Evolutionary conservation across 345 rosid species (phyloP), one percentile per base, ranked within the genome.

Genomic region (Corchorus capsularis): DNA sequence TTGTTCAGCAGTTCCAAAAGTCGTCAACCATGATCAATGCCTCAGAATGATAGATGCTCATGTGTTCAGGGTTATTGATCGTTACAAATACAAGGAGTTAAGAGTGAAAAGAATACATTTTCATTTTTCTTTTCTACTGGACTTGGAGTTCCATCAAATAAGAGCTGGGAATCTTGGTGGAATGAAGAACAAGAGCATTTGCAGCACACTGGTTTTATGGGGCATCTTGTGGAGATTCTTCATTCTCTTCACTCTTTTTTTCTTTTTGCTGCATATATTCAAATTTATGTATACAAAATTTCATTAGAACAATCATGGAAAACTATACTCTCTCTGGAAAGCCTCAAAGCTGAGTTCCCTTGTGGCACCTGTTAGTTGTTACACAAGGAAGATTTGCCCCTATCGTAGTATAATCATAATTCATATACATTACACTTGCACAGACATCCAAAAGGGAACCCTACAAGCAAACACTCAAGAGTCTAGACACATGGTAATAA

Each of bases 111-210:
- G 45, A 45, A 4, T 14, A 5, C 1, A 50, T 4, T 50, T 14
- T 14, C 3, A 47, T 12, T 12, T 47, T 12, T 47, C 3, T 47
- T 47, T 11, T 3, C 13, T 47, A 10, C 52, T 47, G 12, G 49
- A 46, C 49, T 95, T 54, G 99, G 99, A 78, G 98, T 95, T 57
- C 94, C 97, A 2, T 97, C 94, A 76, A 77, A 61, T 81, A 93
- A 93, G 88, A 95, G 99, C 85, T 95, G 98, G 99, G 99, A 95
- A 77, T 95, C 99, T 2, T 93, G 99, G 98, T 95, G 99, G 99
- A 96, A 95, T 6, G 99, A 95, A 73, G 99, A 95, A 72, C 98
- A 93, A 76, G 98, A 93, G 80, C 99, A 95, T 80, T 84, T 95
- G 45, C 89, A 84, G 77, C 78, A 90, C 87, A 89, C 97, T 0